Evolutionary conservation across 345 rosid genomes (phyloP).

Genomic region (Populus simonii): DNA sequence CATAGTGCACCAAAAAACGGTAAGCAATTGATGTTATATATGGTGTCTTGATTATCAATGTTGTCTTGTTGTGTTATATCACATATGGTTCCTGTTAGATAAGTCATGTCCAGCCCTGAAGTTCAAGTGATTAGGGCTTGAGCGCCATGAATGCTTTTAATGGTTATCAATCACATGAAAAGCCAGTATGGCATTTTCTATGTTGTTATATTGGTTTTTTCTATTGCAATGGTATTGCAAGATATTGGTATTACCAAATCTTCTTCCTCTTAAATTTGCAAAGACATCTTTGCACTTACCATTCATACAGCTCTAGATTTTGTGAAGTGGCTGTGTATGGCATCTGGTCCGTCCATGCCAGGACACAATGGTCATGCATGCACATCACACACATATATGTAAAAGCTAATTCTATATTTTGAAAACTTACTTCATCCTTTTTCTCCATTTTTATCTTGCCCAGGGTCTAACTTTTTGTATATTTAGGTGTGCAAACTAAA

Average conservation of each 20-base stretch:
- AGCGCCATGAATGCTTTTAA: too few species aligned
- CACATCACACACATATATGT: neutral
- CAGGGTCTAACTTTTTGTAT: too few species aligned
- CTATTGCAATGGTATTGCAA: neutral
- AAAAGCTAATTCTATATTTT: neutral
- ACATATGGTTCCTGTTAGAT: neutral
- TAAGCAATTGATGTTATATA: neutral
- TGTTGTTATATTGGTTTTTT: neutral
- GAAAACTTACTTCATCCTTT: neutral
- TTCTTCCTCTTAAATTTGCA: neutral
- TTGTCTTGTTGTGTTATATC: neutral
- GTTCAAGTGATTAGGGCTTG: too few species aligned
- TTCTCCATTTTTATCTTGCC: too few species aligned
- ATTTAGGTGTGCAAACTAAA: neutral
- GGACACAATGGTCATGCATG: neutral
- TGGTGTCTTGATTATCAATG: neutral
- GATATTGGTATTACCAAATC: neutral
- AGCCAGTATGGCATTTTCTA: neutral
- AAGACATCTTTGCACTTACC: neutral
- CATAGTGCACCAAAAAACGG: slow-evolving; percentile 28
- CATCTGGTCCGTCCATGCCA: neutral
- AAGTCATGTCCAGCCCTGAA: too few species aligned
- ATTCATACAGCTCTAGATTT: neutral
- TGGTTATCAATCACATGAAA: neutral
- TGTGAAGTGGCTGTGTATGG: neutral